These are phyloP conservation scores for Aspergillus versicolor DNA, from an alignment of 2,329 filamentous ascomycete genomes.

Conservation along the genomic window DNA sequence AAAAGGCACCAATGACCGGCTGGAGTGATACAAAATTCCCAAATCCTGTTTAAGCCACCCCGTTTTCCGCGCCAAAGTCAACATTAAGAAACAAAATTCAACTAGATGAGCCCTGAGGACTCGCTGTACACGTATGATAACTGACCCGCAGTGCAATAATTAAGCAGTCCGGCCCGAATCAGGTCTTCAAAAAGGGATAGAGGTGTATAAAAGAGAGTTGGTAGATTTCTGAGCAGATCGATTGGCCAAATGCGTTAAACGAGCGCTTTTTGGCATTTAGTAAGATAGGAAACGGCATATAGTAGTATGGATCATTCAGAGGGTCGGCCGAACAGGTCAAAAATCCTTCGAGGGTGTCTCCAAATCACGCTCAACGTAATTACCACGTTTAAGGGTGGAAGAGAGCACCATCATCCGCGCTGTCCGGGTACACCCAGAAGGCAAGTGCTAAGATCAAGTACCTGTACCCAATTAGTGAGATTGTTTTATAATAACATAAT, in stretches of 20 bases:
- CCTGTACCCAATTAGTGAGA: constrained; percentile 21
- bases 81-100: neutral
- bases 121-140: constrained; percentile 1
- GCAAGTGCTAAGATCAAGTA: constrained; percentile 49
- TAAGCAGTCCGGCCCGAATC: neutral
- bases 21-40: too few species aligned
- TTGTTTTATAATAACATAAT: neutral
- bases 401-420: constrained; percentile 22
- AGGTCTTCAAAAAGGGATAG: neutral
- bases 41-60: neutral
- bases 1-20: neutral
- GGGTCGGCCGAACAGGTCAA: neutral
- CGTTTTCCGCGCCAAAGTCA: neutral
- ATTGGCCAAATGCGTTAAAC: neutral
- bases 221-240: neutral
- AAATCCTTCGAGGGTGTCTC: neutral
- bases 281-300: neutral
- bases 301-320: neutral
- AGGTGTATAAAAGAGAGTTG: neutral
- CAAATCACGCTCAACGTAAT: neutral
- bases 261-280: neutral
- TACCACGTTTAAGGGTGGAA: constrained; percentile 3
- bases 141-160: constrained; percentile 17
- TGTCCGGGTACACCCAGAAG: constrained; percentile 51
- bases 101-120: neutral